Conservation (phyloP, 2,329 filamentous ascomycete species). For the Lasiodiplodia sp. region DNA sequence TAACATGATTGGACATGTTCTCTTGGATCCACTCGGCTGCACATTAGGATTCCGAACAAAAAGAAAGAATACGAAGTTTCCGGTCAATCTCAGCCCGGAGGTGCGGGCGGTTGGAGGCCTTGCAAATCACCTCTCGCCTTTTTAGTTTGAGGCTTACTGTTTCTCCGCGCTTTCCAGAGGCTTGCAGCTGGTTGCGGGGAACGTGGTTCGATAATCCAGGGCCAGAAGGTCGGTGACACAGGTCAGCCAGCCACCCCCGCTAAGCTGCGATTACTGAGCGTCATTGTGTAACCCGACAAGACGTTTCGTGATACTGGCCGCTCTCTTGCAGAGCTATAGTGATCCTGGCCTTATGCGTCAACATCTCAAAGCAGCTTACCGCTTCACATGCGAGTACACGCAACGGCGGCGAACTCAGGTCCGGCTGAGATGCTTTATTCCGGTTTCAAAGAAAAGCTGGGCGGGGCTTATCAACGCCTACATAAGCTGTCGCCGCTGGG, state of each 20-base stretch:
- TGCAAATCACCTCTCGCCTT: neutral
- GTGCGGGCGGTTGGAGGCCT: neutral
- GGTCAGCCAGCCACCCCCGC: neutral
- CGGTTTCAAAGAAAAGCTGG: neutral
- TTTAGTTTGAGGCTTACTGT: neutral
- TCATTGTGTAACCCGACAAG: neutral
- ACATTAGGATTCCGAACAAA: neutral
- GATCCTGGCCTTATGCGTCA: neutral
- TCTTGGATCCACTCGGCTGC: neutral
- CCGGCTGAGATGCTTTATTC: neutral
- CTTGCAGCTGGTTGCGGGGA: neutral
- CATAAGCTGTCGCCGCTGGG: neutral
- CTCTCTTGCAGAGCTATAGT: neutral
- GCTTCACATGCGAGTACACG: neutral
- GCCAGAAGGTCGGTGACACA: neutral
- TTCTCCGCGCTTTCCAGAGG: neutral
- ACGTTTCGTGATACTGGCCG: neutral
- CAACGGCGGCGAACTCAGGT: neutral
- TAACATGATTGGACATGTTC: neutral
- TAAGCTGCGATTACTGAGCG: neutral
- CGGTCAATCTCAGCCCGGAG: neutral
- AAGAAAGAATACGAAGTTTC: neutral
- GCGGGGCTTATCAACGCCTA: neutral
- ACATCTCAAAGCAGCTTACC: neutral
- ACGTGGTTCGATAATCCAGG: neutral